Base-by-base conservation (phyloP, 352 stramenopile species). In the Phytophthora cryptogea region DNA sequence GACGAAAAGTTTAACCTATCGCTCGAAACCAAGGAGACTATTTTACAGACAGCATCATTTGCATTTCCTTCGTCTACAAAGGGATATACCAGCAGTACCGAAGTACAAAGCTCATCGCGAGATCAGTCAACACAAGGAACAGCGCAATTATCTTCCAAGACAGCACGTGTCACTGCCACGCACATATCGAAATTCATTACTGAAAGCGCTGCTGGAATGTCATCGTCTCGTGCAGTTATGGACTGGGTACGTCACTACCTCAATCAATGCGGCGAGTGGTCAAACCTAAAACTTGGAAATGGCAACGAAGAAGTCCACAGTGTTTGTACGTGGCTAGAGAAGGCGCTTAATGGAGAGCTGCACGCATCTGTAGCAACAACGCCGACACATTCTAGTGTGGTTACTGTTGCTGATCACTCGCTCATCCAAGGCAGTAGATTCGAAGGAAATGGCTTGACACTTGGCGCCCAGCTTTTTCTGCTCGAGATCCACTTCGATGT, bases 211-310 rank as follows among this genome's bases (percentile, higher is more conserved):
- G 30, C 13, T 31, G 9, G 4, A 20, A 54, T 11, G 23, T 9
- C 0, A 2, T 26, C 26, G 35, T 10, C 14, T 53, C 37, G 40
- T 48, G 31, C 51, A 11, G 44, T 76, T 2, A 39, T 71, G 46
- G 55, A 76, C 32, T 71, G 62, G 63, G 52, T 79, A 28, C 59
- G 58, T 2, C 28, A 28, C 10, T 86, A 74, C 37, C 65, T 91
- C 8, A 86, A 91, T 37, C 79, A 89, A 47, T 89, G 77, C 16
- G 81, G 81, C 8, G 39, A 71, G 23, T 91, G 81, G 81, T 68
- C 67, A 23, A 52, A 87, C 6, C 51, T 71, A 13, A 61, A 67
- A 33, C 58, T 91, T 42, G 63, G 35, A n/a, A 56, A 37, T 20
- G 66, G 67, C 14, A 51, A 59, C 9, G 68, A 73, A 42, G 66